Base-by-base conservation (phyloP, 768 basidiomycete species). In the Suillus tomentosus region DNA sequence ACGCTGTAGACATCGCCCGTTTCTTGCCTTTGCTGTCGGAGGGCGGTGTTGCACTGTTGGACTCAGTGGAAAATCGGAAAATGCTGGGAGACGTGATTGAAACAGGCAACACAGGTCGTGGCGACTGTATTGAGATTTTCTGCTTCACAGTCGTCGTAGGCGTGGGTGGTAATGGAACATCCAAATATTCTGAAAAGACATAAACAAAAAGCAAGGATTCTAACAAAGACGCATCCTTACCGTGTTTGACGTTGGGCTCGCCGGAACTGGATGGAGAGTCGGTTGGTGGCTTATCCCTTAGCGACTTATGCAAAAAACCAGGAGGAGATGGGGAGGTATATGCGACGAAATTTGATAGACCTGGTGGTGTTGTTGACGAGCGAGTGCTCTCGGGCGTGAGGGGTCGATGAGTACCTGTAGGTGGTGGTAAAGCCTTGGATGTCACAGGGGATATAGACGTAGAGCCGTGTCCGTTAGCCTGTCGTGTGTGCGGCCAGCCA, bases 401-500 rank as follows among this genome's bases (percentile, higher is more conserved):
- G 3, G 68, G 69, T 24, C 66, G 74, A 45, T 66, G 15, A 0
- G 13, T 19, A 45, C 67, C 77, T 4, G 61, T 1, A 34, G 39
- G 6, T 17, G 68, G 64, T 6, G 70, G 74, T 13, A 73, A 74
- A 11, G 55, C 54, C 11, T 62, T 65, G 42, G 59, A 60, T 39
- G 60, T 47, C 47, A 39, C 40, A 31, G 62, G 58, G 43, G 47
- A 45, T 47, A 39, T 39, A 39, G 62, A 50, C 8, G 54, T n/a
- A 62, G 66, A 43, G 24, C 56, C 24, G 34, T 72, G 70, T 47
- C 76, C 77, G 15, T 74, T 75, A 19, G 66, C 40, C 36, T 73
- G 71, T 53, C 36, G 68, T 17, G 67, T 75, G 47, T 75, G 73
- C n/a, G 82, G 81, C 82, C 85, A 85, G 11, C 81, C 80, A 51